Percentiles rank a stretch among this genome's conserved stretches.
Conservation (phyloP, 257 asterid genomes). For the Penstemon newberryi region DNA sequence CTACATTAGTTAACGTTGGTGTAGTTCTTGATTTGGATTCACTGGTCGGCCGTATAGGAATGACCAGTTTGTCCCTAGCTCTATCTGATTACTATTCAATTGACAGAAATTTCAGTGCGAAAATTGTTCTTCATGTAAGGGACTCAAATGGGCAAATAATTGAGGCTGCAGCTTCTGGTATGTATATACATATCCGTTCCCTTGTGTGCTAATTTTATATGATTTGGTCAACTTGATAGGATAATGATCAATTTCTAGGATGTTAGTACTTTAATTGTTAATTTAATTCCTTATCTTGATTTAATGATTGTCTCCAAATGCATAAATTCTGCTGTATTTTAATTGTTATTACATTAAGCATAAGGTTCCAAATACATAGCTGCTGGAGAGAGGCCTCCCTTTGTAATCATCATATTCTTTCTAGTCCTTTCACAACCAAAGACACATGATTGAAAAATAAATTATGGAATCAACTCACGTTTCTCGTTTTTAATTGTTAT, state of each 20-base stretch:
- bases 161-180: not conserved
- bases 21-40: constrained; percentile 10
- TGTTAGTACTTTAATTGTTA: too few species aligned
- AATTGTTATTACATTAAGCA: too few species aligned
- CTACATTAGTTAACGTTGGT: not conserved
- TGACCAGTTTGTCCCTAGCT: not conserved
- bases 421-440: too few species aligned
- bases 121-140: not conserved
- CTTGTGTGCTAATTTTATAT: not conserved
- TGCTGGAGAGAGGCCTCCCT: too few species aligned
- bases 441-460: too few species aligned
- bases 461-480: too few species aligned
- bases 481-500: too few species aligned
- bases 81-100: not conserved
- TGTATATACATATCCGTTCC: not conserved
- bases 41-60: not conserved
- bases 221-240: not conserved
- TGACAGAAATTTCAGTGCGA: not conserved
- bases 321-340: too few species aligned
- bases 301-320: too few species aligned
- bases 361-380: too few species aligned
- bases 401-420: too few species aligned
- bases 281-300: not conserved
- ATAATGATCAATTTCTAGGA: not conserved
- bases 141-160: not conserved